phyloP scores from a whole-genome alignment of 768 basidiomycete species.

The Trametes coccinea region DNA sequence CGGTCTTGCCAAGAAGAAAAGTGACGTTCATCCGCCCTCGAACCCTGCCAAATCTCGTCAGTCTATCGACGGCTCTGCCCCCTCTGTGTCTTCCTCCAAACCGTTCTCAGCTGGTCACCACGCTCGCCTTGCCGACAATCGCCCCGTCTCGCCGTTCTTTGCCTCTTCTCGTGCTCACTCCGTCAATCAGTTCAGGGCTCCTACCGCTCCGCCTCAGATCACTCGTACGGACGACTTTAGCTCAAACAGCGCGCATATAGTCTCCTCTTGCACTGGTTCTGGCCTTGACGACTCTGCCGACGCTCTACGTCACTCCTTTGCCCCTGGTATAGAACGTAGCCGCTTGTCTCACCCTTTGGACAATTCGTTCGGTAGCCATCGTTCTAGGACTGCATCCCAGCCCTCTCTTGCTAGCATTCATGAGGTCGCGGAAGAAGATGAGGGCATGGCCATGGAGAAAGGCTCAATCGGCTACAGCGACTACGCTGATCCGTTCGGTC shows the following conservation, averaged over 20 bases:
- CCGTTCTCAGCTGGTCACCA: constrained; percentile 10
- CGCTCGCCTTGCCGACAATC: constrained; percentile 9
- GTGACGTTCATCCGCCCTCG: background rate
- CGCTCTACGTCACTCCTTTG: background rate
- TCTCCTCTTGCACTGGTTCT: background rate
- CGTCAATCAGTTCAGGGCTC: constrained; percentile 10
- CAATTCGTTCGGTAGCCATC: background rate
- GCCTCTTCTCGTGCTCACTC: constrained; percentile 5
- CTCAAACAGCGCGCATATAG: constrained; percentile 31
- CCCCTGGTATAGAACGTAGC: background rate
- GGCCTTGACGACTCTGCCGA: background rate
- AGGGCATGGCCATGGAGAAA: background rate
- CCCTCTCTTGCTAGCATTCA: constrained; percentile 26
- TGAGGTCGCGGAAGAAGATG: constrained; percentile 22
- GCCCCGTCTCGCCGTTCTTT: constrained; percentile 26
- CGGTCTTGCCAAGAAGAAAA: constrained; percentile 19
- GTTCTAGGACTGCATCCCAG: constrained; percentile 18
- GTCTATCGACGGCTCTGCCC: constrained; percentile 17
- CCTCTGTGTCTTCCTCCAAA: constrained; percentile 13
- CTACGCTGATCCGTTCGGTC: background rate
- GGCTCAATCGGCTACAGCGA: background rate
- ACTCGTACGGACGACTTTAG: constrained; percentile 20
- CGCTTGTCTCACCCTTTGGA: constrained; percentile 8
- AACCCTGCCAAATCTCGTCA: constrained; percentile 9
- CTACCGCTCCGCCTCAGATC: constrained; percentile 10